Conservation (phyloP, 106 monocot species). For the Acanthochlamys bracteata region DNA sequence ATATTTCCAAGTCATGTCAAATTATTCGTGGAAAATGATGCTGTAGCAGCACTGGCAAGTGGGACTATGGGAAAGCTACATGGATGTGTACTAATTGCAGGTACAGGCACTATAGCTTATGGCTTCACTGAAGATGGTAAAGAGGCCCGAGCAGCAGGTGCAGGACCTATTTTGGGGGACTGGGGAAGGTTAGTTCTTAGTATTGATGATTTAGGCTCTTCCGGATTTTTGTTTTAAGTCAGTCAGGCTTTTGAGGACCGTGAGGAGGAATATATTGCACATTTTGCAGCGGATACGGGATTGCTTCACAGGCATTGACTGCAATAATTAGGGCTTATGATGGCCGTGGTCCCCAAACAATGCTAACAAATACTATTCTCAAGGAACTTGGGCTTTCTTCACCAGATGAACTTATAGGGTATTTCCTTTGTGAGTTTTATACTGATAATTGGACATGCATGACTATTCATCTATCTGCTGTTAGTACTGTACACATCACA, state of each 20-base stretch:
- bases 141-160: conserved; percentile 87
- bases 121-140: conserved; percentile 87
- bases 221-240: too few species aligned
- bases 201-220: too few species aligned
- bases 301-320: conserved; percentile 87
- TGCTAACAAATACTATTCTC: conserved; percentile 60
- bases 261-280: conserved; percentile 12
- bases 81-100: conserved; percentile 95
- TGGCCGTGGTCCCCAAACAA: conserved; percentile 88
- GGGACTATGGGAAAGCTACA: conserved; percentile 93
- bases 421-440: conserved; percentile 6
- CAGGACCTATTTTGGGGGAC: conserved; percentile 89
- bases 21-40: conserved; percentile 89
- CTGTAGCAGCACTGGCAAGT: conserved; percentile 94
- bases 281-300: conserved; percentile 94
- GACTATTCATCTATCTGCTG: too few species aligned
- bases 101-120: conserved; percentile 91
- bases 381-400: conserved; percentile 62
- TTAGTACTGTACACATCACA: too few species aligned
- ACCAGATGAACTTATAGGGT: conserved; percentile 94
- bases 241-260: too few species aligned
- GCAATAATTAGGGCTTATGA: conserved; percentile 89
- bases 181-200: conserved; percentile 80
- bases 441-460: neutral
- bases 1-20: conserved; percentile 72